A percentile compares a stretch with the other conserved stretches of the same genome.
Evolutionary conservation across 2,329 filamentous ascomycete genomes (phyloP).

Genomic region (Rachicladosporium sp.): DNA sequence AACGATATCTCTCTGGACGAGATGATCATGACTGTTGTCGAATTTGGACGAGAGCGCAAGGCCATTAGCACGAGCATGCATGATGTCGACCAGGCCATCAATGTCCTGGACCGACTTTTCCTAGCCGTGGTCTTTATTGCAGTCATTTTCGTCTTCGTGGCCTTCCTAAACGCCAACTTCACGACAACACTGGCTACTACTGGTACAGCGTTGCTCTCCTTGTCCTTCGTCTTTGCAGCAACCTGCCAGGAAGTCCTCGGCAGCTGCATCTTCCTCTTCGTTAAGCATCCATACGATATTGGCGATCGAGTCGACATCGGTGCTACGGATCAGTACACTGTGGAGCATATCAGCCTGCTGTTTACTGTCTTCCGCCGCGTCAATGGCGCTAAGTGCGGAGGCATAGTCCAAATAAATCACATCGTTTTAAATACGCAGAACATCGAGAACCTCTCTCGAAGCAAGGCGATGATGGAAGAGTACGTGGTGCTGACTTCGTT

Average conservation of each 20-base stretch:
- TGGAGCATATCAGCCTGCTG: slow-evolving; percentile 87
- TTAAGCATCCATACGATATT: slow-evolving; percentile 96
- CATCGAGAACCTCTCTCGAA: slow-evolving; percentile 88
- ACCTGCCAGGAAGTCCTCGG: slow-evolving; percentile 93
- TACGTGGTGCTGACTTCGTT: slow-evolving; percentile 71
- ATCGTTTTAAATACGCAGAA: slow-evolving; percentile 84
- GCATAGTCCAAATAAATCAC: slow-evolving; percentile 63
- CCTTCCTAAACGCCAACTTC: slow-evolving; percentile 79
- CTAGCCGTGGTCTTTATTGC: slow-evolving; percentile 70
- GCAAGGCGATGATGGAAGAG: slow-evolving; percentile 80
- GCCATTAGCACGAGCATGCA: slow-evolving; percentile 88
- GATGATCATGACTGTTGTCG: slow-evolving; percentile 78
- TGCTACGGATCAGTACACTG: slow-evolving; percentile 52
- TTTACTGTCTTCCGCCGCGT: slow-evolving; percentile 86
- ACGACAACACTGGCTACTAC: slow-evolving; percentile 77
- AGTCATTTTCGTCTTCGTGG: slow-evolving; percentile 51
- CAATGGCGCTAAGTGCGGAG: slow-evolving; percentile 58
- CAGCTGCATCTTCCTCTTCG: slow-evolving; percentile 95
- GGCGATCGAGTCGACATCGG: slow-evolving; percentile 83
- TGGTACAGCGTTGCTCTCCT: slow-evolving; percentile 78
- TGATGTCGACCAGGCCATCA: slow-evolving; percentile 89
- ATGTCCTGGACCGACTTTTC: slow-evolving; percentile 77
- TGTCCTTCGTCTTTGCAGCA: slow-evolving; percentile 92
- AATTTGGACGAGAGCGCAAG: slow-evolving; percentile 76
- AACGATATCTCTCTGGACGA: slow-evolving; percentile 92